Conservation (phyloP, 768 basidiomycete genomes). For the Trametes coccinea region DNA sequence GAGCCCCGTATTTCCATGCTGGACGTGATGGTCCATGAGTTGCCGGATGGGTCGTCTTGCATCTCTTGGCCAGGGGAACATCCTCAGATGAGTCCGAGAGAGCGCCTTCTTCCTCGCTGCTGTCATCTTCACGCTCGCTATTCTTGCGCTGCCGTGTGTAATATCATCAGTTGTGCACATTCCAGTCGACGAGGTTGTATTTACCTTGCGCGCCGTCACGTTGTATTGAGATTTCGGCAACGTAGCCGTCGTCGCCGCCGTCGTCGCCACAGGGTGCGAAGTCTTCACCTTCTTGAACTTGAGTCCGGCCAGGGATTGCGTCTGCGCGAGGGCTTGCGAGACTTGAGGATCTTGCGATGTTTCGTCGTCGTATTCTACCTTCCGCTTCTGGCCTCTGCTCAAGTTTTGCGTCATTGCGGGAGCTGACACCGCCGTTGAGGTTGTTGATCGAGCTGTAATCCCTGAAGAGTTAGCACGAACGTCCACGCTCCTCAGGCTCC, state of each 20-base stretch:
- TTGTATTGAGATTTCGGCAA: no score
- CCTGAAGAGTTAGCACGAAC: no score
- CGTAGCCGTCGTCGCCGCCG: not conserved
- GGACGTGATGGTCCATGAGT: no score
- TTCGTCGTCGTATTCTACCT: not conserved
- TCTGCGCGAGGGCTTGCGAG: not conserved
- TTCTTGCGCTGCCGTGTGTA: not conserved
- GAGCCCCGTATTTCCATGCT: no score
- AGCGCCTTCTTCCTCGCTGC: conserved; percentile 6
- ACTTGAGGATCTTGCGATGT: not conserved
- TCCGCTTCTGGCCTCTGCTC: conserved; percentile 1
- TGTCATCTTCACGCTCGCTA: not conserved
- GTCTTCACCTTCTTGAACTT: conserved; percentile 14
- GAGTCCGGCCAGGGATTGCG: not conserved
- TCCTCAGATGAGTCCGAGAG: conserved; percentile 1
- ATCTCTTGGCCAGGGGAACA: not conserved
- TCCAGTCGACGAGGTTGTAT: no score
- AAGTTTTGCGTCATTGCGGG: no score
- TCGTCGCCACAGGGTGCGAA: not conserved
- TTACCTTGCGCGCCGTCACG: no score
- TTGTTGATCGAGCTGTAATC: no score
- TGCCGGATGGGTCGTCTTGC: not conserved
- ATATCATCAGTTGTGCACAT: no score
- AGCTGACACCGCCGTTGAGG: no score
- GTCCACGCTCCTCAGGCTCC: no score